These are phyloP conservation scores for Pythium angustatum DNA, from an alignment of 352 stramenopile species.

Conservation along the genomic window DNA sequence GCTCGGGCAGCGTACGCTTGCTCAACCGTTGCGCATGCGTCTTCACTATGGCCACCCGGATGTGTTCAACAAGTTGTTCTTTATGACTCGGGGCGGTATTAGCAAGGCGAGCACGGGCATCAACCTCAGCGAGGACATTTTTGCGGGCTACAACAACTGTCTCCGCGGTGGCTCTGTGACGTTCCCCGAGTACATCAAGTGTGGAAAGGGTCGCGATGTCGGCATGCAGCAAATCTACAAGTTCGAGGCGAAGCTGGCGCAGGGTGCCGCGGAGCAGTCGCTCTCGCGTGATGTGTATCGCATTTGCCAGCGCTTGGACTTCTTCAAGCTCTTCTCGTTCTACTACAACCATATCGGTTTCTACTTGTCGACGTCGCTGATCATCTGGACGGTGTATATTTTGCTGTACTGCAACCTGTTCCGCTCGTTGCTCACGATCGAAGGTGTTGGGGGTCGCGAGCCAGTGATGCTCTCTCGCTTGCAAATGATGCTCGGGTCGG, in stretches of 20 bases:
- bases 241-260: slow-evolving; percentile 98
- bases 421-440: slow-evolving; percentile 91
- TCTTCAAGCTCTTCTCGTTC: slow-evolving; percentile 98
- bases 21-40: slow-evolving; percentile 94
- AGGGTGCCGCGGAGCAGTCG: slow-evolving; percentile 97
- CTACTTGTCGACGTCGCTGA: slow-evolving; percentile 97
- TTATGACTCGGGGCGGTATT: slow-evolving; percentile 98
- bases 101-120: slow-evolving; percentile 99
- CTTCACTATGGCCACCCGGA: slow-evolving; percentile 99
- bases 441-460: slow-evolving; percentile 90
- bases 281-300: slow-evolving; percentile 98
- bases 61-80: slow-evolving; percentile 99
- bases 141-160: slow-evolving; percentile 99
- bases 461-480: slow-evolving; percentile 94
- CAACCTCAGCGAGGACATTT: slow-evolving; percentile 99
- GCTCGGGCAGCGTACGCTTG: slow-evolving; percentile 96
- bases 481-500: slow-evolving; percentile 96
- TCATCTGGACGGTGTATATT: slow-evolving; percentile 97
- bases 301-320: slow-evolving; percentile 97
- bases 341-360: slow-evolving; percentile 99
- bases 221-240: slow-evolving; percentile 99
- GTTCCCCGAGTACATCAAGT: slow-evolving; percentile 99
- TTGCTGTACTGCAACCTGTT: slow-evolving; percentile 97
- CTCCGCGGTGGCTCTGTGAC: slow-evolving; percentile 95
- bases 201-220: slow-evolving; percentile 98